phyloP scores from a whole-genome alignment of 75 land plant species.

The Isoetes taiwanensis region DNA sequence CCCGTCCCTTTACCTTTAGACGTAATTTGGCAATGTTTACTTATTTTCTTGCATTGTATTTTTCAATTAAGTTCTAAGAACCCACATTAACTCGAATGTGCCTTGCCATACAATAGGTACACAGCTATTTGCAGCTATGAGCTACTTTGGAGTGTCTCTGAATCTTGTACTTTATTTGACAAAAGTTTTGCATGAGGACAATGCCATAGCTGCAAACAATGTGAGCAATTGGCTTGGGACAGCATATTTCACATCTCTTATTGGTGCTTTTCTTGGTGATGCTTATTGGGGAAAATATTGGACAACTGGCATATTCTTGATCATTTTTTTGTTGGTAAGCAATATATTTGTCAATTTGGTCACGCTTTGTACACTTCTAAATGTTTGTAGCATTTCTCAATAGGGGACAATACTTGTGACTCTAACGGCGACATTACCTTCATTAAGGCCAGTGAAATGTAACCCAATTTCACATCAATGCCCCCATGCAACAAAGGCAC shows the following conservation, averaged over 20 bases:
- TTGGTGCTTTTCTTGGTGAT: conserved; percentile 73
- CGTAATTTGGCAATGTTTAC: too few relatives aligned
- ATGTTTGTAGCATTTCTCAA: too few relatives aligned
- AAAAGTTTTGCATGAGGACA: conserved; percentile 41
- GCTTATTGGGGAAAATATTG: conserved; percentile 59
- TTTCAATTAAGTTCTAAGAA: too few relatives aligned
- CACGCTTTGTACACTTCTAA: too few relatives aligned
- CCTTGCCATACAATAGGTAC: too few relatives aligned
- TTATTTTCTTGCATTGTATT: too few relatives aligned
- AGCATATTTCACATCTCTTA: conserved; percentile 46
- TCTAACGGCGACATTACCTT: not conserved
- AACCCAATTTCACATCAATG: not conserved
- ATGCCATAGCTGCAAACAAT: conserved; percentile 52
- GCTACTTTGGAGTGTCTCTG: conserved; percentile 55
- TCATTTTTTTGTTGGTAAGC: conserved; percentile 37
- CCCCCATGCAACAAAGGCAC: not conserved
- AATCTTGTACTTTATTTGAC: conserved; percentile 62
- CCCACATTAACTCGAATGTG: too few relatives aligned
- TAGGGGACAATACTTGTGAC: not conserved
- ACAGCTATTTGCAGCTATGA: conserved; percentile 26
- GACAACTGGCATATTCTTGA: conserved; percentile 59
- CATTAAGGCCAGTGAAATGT: not conserved
- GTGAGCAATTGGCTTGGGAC: conserved; percentile 73
- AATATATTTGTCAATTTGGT: too few relatives aligned
- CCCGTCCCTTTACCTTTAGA: too few relatives aligned